Evolutionary conservation across 768 basidiomycete genomes (phyloP).

Genomic region (Tulasnella sp.): DNA sequence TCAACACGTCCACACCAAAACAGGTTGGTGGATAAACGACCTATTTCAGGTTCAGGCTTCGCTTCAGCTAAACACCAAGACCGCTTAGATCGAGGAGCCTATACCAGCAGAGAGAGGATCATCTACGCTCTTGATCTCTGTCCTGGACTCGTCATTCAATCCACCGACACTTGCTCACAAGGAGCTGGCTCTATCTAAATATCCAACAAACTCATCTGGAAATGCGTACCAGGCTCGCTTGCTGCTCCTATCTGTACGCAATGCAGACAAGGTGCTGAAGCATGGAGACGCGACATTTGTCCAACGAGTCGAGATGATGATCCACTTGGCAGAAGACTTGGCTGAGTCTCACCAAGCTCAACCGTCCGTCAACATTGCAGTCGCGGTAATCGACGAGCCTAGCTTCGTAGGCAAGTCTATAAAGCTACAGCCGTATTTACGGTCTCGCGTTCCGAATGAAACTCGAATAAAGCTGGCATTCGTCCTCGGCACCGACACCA

Average conservation of each 20-base stretch:
- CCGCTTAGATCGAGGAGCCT: not conserved
- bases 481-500: constrained; percentile 74
- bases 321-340: constrained; percentile 42
- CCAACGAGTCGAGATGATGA: constrained; percentile 87
- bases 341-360: not conserved
- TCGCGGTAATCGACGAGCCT: constrained; percentile 77
- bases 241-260: constrained; percentile 71
- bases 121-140: constrained; percentile 39
- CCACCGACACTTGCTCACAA: constrained; percentile 82
- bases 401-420: constrained; percentile 77
- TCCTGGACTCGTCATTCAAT: constrained; percentile 91
- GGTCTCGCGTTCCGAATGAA: not conserved
- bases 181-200: constrained; percentile 41
- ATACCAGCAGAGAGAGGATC: constrained; percentile 2
- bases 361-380: constrained; percentile 41
- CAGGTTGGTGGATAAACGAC: too few species aligned
- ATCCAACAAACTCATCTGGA: not conserved
- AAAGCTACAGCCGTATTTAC: constrained; percentile 42
- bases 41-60: too few species aligned
- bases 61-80: too few species aligned
- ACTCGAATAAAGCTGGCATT: constrained; percentile 39
- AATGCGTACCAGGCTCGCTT: constrained; percentile 57
- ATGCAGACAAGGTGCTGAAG: constrained; percentile 71
- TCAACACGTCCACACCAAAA: constrained; percentile 23
- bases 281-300: constrained; percentile 57